Base-by-base conservation (phyloP, 2,329 filamentous ascomycete genomes). In the Zymoseptoria tritici region DNA sequence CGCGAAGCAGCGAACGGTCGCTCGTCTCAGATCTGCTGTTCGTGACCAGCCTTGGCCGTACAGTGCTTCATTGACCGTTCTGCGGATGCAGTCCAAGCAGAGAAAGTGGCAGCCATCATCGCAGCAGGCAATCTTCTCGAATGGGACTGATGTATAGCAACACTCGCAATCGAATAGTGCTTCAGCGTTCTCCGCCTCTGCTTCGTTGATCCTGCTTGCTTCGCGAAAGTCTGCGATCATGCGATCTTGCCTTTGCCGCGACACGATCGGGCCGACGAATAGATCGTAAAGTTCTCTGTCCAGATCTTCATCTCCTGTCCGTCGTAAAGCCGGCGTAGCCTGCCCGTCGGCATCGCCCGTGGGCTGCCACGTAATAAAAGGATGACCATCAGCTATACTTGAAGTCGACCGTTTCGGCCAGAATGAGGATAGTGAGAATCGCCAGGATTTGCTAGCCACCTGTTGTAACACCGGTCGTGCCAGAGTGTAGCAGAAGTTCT, bases 41-140 rank as follows among this genome's bases (percentile, higher is more conserved):
- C 88, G 86, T 55, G 85, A 83, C 90, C 93, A 97, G 56, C 90
- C 90, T 73, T 97, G 94, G 0, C 94, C 94, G 71, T 96, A 97
- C 0, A 97, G 78, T 1, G 92, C 91, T 72, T 97, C 93, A 55
- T 87, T 88, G 60, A 93, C 82, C 9, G 91, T 87, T 64, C 88
- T 85, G 64, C 87, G 87, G 55, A 97, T 86, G 74, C 94, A 97
- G 52, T 84, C 83, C 74, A 92, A 87, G 75, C 90, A 94, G 57
- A 93, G 80, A 70, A 89, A 83, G 75, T 94, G 90, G 1, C 84
- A 85, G 2, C 83, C 80, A 31, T 79, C 74, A 69, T 83, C 83
- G 76, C 90, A 94, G n/a, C 83, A 81, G 0, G 88, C 85, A 60
- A 92, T 82, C 68, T 89, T 84, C 72, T 93, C 88, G 63, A 92